Evolutionary conservation across 345 rosid genomes (phyloP), one percentile per base, ranked within the genome.

Genomic region (Salix dunnii): DNA sequence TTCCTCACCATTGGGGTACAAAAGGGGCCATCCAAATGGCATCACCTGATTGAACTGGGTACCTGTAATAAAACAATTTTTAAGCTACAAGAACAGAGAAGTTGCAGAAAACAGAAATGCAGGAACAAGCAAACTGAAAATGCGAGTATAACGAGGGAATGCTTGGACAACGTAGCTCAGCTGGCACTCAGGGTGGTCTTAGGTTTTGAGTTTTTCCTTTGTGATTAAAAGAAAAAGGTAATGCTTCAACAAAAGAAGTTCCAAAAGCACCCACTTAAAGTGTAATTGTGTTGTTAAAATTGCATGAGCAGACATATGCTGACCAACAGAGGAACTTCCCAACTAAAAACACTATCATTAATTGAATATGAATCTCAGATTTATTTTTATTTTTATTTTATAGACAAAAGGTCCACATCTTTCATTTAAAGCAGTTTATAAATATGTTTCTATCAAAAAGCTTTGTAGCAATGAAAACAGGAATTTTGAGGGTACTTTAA

Each of bases 11-110:
- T 80, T 91, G 98, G 67, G 97, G 97, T 85, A 93, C 98, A 86
- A 96, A 93, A 48, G 94, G 99, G 73, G 96, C 97, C 99, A 96
- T 96, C 98, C 98, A 96, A 78, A 93, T 92, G 61, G 82, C 96
- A 86, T 96, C 98, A 65, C 98, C 98, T 28, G 98, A 87, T 84
- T 93, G 97, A 78, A 93, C 90, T 18, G 99, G 96, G 75, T 93
- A 93, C 99, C 99, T 91, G 48, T 69, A 74, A 70, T 55, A 51
- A 42, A 55, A 77, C 7, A 60, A 21, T 21, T 36, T 25, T 5
- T 64, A 31, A 33, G 51, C 40, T 42, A 70, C 48, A 49, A 46
- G 42, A 40, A 60, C 42, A 76, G 17, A 27, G 61, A 77, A 46
- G 78, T 46, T 64, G 65, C 67, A 71, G 72, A 7, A 67, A 48